Base-by-base conservation (phyloP, 1,284 basidiomycete genomes). In the Rhodotorula sp. region DNA sequence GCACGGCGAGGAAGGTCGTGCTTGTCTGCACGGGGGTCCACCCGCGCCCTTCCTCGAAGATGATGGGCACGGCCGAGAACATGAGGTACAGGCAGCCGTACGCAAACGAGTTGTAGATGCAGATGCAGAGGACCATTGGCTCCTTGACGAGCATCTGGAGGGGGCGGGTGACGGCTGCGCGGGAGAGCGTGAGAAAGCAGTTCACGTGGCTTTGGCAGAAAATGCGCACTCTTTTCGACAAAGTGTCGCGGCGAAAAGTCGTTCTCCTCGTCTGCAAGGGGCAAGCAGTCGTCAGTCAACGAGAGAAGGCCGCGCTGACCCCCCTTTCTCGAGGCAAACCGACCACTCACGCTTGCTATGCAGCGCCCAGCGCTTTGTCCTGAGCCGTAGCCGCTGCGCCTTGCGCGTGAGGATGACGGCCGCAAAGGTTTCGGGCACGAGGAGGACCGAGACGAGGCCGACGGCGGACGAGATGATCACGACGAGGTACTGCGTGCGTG, bases 341-440 rank as follows among this genome's bases (percentile, higher is more conserved):
- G 34, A 34, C 5, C 19, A 61, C 57, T 59, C 54, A 61, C 60
- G 27, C 41, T 63, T 67, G 42, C 68, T 76, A 70, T 77, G 80
- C 58, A 80, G 67, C 55, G 66, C 79, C 79, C 79, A 81, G 58
- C 72, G 85, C 9, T 78, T 81, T 71, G 85, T 84, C 63, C 83
- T 82, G 67, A 82, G 84, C 7, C 84, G 81, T 16, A 66, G 50
- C 4, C 25, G 91, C 83, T 13, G 72, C 0, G 66, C 73, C 46
- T 74, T 70, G 34, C 70, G 52, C 25, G 66, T 73, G 23, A 77
- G 71, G 44, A 77, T 41, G 50, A 66, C 66, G 17, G 76, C 70
- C 41, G 74, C 74, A 45, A 71, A 78, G 86, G 89, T 50, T 88
- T 91, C 88, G 88, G 74, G 70, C 10, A 73, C 61, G 52, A 74